Base-by-base conservation (phyloP, 164 flowering plant species). In the Tetracentron sinense region DNA sequence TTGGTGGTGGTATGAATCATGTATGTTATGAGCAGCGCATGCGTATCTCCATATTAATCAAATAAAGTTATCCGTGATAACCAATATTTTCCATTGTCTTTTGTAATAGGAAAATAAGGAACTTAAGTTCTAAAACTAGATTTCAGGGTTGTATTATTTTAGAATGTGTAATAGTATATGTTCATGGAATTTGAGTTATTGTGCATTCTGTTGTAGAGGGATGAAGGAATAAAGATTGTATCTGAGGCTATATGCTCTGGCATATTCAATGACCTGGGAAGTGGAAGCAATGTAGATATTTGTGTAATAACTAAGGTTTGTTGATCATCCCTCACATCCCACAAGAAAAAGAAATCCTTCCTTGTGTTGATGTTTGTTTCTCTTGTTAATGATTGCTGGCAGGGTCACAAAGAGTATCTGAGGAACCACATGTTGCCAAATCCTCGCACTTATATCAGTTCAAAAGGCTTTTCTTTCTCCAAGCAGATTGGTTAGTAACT, bases 211-310 rank as follows among this genome's bases (percentile, higher is more conserved):
- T 42, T 77, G 72, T 83, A 95, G 99, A 89, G 88, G 75, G 99
- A 92, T 27, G 96, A 92, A 73, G 99, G 99, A 42, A 75, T 95
- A 56, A 64, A 75, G 16, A 67, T 95, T 62, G 99, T 95, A 27
- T 31, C 73, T 61, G 92, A 88, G 68, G 99, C 99, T 21, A 83
- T 94, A 47, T 77, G 88, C 64, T 79, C 99, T 50, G 97, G 99
- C 22, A n/a, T n/a, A n/a, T n/a, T n/a, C n/a, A n/a, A n/a, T n/a
- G n/a, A n/a, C n/a, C n/a, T n/a, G n/a, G n/a, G 99, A 63, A 94
- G 99, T 82, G 99, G 99, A 62, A 89, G 96, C 79, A 94, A 94
- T 65, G 96, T 94, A n/a, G n/a, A n/a, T n/a, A n/a, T n/a, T n/a
- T n/a, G n/a, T n/a, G n/a, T n/a, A n/a, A n/a, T n/a, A n/a, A n/a